These are phyloP conservation scores for Heliamphora exappendiculata DNA, from an alignment of 148 eudicot species.

Conservation along the genomic window DNA sequence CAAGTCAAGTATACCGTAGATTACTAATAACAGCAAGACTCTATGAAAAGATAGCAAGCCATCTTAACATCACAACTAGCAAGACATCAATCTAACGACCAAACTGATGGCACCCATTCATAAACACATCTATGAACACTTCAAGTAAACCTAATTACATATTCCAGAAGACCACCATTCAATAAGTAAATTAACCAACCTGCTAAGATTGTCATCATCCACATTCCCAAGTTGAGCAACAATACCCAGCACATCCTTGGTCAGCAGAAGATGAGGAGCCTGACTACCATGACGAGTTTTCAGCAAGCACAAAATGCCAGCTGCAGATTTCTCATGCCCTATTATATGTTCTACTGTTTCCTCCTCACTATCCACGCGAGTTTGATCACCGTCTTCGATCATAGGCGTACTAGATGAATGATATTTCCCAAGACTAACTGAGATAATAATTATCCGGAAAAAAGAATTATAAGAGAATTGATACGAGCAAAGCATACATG, in stretches of 20 bases:
- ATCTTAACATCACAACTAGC: neutral
- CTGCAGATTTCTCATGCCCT: constrained; percentile 62
- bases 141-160: too few species aligned
- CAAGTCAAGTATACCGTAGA: neutral
- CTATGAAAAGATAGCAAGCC: neutral
- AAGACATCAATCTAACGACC: neutral
- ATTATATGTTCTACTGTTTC: constrained; percentile 44
- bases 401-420: constrained; percentile 27
- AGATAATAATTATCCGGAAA: neutral
- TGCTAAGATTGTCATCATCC: constrained; percentile 72
- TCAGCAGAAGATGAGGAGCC: constrained; percentile 23
- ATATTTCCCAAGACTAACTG: constrained; percentile 59
- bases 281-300: constrained; percentile 35
- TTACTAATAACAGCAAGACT: neutral
- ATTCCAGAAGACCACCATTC: too few species aligned
- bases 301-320: constrained; percentile 47
- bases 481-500: neutral
- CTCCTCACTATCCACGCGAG: constrained; percentile 32
- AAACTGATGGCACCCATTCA: neutral
- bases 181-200: too few species aligned
- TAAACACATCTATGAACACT: too few species aligned
- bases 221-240: constrained; percentile 73
- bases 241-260: constrained; percentile 62
- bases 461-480: neutral
- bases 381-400: constrained; percentile 29